Conservation (phyloP, 192 early-diverging fungal species). For the Coemansia asiatica region DNA sequence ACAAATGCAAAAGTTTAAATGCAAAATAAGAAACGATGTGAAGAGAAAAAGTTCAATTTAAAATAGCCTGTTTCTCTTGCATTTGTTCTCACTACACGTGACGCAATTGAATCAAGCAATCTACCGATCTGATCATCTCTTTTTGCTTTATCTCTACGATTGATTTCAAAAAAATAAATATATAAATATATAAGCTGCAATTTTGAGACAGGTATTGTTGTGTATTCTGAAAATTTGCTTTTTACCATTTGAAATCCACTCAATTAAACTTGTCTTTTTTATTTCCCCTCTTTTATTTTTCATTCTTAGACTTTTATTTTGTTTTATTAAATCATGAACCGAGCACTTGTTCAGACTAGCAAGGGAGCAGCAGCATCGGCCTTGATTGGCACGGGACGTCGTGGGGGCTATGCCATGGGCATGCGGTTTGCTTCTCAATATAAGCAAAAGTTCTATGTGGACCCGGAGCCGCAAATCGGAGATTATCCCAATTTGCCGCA, state of each 20-base stretch:
- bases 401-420: neutral
- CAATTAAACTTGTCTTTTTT: too few relatives aligned
- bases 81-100: too few relatives aligned
- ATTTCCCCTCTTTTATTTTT: too few relatives aligned
- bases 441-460: slow-evolving; percentile 43
- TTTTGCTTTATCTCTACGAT: too few relatives aligned
- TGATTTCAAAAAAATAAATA: too few relatives aligned
- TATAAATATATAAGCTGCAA: too few relatives aligned
- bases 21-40: slow-evolving; percentile 1
- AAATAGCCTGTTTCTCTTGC: too few relatives aligned
- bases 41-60: too few relatives aligned
- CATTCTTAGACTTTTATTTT: neutral
- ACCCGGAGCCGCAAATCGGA: slow-evolving; percentile 72
- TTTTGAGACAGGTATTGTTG: neutral
- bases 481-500: slow-evolving; percentile 74
- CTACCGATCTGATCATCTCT: too few relatives aligned
- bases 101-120: too few relatives aligned
- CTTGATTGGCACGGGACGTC: neutral
- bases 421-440: slow-evolving; percentile 28
- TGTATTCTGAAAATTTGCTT: neutral
- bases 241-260: neutral
- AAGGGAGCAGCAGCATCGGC: neutral
- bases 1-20: neutral
- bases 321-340: slow-evolving; percentile 35
- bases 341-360: slow-evolving; percentile 15